A percentile compares a stretch with the other conserved stretches of the same genome.
Evolutionary conservation across 305 asterid genomes (phyloP).

Genomic region (Striga hermonthica): DNA sequence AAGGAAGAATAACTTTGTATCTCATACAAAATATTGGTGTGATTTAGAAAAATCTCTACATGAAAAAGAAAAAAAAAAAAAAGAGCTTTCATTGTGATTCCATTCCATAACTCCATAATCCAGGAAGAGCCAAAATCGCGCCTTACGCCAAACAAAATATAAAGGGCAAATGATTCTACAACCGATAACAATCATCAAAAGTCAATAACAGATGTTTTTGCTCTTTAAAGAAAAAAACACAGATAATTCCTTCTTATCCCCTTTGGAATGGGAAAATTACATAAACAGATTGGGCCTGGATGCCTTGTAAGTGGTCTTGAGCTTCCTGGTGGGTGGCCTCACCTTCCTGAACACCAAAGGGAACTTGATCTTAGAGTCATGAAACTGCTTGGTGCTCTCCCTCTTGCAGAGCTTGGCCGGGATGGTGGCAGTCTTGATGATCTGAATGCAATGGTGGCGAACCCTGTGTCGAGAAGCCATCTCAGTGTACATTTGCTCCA

Average conservation of each 20-base stretch:
- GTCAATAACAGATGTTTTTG: too few species aligned
- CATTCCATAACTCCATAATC: too few species aligned
- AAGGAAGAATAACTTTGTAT: too few species aligned
- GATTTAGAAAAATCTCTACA: background rate
- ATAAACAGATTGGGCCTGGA: slow-evolving; percentile 23
- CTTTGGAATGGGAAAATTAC: slow-evolving; percentile 9
- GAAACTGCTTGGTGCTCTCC: slow-evolving; percentile 37
- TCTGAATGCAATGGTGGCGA: slow-evolving; percentile 31
- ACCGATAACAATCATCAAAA: too few species aligned
- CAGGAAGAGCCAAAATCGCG: too few species aligned
- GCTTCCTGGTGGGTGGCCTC: slow-evolving; percentile 43
- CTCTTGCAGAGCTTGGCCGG: slow-evolving; percentile 48
- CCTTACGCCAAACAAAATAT: too few species aligned
- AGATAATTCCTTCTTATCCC: background rate
- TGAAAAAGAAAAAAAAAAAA: background rate
- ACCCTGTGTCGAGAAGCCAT: slow-evolving; percentile 40
- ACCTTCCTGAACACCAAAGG: slow-evolving; percentile 38
- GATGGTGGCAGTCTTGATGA: slow-evolving; percentile 40
- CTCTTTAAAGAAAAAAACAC: background rate
- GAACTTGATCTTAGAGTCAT: slow-evolving; percentile 27
- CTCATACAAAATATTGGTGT: too few species aligned
- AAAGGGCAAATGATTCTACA: too few species aligned
- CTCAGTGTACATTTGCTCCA: slow-evolving; percentile 45
- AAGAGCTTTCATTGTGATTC: too few species aligned
- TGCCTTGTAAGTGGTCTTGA: slow-evolving; percentile 37